These are phyloP conservation scores for Cyclanthera cordifolia DNA, from an alignment of 306 rosid genomes.

Conservation along the genomic window DNA sequence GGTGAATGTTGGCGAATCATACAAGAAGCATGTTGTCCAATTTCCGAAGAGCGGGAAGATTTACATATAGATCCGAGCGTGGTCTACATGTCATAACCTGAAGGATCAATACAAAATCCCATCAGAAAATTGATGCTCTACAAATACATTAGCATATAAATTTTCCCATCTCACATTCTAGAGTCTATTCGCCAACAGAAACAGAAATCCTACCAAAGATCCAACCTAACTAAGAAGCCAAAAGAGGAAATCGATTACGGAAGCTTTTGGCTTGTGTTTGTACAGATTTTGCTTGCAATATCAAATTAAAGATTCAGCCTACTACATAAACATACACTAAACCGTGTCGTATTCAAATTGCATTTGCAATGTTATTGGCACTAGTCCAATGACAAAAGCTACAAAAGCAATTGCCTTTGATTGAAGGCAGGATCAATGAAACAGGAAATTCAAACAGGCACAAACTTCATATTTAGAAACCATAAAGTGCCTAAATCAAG, in stretches of 20 bases:
- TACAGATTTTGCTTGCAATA: background rate
- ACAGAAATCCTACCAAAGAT: background rate
- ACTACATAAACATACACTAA: background rate
- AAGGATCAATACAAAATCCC: conserved; percentile 7
- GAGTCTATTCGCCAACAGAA: background rate
- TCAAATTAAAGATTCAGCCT: background rate
- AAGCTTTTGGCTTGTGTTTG: background rate
- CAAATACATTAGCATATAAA: background rate
- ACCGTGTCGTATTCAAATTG: background rate
- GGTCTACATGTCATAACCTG: conserved; percentile 93
- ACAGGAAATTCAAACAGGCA: background rate
- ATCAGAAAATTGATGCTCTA: background rate
- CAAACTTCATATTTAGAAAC: background rate
- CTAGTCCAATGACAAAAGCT: background rate
- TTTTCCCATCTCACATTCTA: background rate
- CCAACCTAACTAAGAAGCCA: background rate
- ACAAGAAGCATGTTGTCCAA: conserved; percentile 96
- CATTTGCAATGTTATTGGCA: background rate
- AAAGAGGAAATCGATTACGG: background rate
- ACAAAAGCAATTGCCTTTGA: background rate
- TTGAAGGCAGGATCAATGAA: background rate
- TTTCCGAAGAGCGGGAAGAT: conserved; percentile 87
- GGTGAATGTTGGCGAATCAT: conserved; percentile 28
- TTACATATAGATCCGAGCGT: conserved; percentile 77
- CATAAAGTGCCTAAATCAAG: background rate